Percentiles rank a stretch among this genome's conserved stretches.
phyloP scores from a whole-genome alignment of 441 rosid species.

The Bocquillonia castaneifolia region DNA sequence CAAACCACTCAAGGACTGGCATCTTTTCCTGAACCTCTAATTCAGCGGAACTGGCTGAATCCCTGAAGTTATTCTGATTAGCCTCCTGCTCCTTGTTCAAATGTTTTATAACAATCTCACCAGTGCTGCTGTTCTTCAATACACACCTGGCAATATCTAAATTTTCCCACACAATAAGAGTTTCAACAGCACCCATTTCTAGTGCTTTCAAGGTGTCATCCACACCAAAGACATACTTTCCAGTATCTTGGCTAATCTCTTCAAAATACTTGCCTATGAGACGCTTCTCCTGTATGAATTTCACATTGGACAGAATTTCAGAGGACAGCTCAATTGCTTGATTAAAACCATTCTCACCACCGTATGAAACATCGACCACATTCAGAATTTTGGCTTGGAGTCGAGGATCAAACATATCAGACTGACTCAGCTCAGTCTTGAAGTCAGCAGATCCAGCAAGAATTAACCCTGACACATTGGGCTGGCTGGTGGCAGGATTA shows the following conservation, averaged over 20 bases:
- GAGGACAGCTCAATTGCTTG: conserved; percentile 86
- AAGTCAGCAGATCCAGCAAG: conserved; percentile 95
- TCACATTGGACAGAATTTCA: conserved; percentile 72
- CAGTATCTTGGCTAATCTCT: conserved; percentile 89
- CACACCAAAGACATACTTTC: conserved; percentile 76
- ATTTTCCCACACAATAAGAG: conserved; percentile 83
- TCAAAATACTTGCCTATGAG: conserved; percentile 91
- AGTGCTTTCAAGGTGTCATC: conserved; percentile 76
- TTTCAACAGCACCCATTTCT: conserved; percentile 89
- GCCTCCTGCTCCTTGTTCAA: conserved; percentile 67
- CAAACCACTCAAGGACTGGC: conserved; percentile 84
- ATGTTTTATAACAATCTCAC: conserved; percentile 59
- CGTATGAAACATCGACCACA: conserved; percentile 85
- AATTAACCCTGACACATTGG: conserved; percentile 78
- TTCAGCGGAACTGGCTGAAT: conserved; percentile 43
- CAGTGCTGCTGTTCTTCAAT: conserved; percentile 47
- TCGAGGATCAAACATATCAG: conserved; percentile 86
- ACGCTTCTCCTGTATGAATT: conserved; percentile 86
- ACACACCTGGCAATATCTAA: conserved; percentile 55
- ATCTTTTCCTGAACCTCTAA: conserved; percentile 61
- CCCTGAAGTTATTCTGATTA: conserved; percentile 52
- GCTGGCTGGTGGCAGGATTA: conserved; percentile 81
- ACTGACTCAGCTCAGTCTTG: conserved; percentile 88
- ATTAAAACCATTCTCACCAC: conserved; percentile 87
- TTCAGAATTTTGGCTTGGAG: conserved; percentile 81